These are phyloP conservation scores for Volvox carteri DNA, from an alignment of 163 green algal species.

Conservation along the genomic window DNA sequence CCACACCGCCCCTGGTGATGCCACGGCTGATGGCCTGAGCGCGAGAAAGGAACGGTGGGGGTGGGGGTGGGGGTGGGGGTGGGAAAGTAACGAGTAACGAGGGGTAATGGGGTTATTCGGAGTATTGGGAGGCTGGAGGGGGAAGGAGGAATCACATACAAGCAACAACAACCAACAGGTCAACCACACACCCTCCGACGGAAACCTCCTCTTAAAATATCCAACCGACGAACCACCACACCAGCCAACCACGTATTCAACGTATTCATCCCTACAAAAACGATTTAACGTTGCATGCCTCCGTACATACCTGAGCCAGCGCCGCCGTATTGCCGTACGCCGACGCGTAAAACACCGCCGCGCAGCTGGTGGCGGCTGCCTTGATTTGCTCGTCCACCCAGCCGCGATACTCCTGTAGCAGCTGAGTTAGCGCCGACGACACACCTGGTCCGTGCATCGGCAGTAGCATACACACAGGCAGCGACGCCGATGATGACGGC, in stretches of 20 bases:
- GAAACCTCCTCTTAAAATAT: too few relatives aligned
- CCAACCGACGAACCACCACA: too few relatives aligned
- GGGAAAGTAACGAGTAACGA: neutral
- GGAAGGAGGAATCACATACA: too few relatives aligned
- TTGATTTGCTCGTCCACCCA: constrained; percentile 76
- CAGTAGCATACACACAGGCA: constrained; percentile 68
- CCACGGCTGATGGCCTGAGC: constrained; percentile 86
- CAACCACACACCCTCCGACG: too few relatives aligned
- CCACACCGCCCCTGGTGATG: constrained; percentile 90
- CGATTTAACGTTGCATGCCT: too few relatives aligned
- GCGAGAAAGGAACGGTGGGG: neutral
- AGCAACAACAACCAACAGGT: too few relatives aligned
- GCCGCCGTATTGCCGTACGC: constrained; percentile 97
- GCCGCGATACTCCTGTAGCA: constrained; percentile 85
- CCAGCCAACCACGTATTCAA: too few relatives aligned
- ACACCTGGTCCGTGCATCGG: constrained; percentile 93
- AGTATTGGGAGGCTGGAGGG: neutral
- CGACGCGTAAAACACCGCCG: constrained; percentile 93
- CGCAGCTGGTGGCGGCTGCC: constrained; percentile 65
- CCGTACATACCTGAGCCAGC: constrained; percentile 91
- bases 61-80: neutral
- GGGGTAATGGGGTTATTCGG: neutral
- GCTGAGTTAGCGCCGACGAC: constrained; percentile 64
- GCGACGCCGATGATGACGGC: neutral
- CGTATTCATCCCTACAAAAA: too few relatives aligned